phyloP scores from a whole-genome alignment of 768 basidiomycete genomes.

The Lactifluus volemus region DNA sequence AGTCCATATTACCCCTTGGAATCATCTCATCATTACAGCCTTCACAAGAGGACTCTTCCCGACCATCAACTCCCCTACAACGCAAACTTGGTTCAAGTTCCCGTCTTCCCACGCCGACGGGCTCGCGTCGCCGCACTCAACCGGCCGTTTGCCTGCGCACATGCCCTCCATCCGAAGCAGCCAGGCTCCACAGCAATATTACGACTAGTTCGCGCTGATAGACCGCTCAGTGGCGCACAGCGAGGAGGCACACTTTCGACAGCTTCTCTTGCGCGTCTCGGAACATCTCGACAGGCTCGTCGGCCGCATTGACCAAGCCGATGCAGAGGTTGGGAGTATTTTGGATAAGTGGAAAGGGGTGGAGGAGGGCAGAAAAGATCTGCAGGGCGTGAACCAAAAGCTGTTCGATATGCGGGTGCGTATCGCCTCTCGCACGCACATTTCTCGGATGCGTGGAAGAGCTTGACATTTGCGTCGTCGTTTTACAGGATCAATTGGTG shows the following conservation, averaged over 20 bases:
- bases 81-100: too few species aligned
- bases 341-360: constrained; percentile 78
- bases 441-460: background rate
- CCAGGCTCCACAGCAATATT: too few species aligned
- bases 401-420: constrained; percentile 83
- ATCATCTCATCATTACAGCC: constrained; percentile 12
- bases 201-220: too few species aligned
- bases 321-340: constrained; percentile 71
- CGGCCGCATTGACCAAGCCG: constrained; percentile 49
- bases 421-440: constrained; percentile 6
- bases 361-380: constrained; percentile 83
- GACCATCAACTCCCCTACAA: constrained; percentile 38
- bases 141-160: too few species aligned
- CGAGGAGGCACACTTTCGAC: too few species aligned
- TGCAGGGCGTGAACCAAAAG: constrained; percentile 87
- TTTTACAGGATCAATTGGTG: too few species aligned
- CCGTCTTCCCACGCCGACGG: constrained; percentile 7
- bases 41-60: constrained; percentile 34
- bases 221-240: too few species aligned
- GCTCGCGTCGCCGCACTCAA: constrained; percentile 19
- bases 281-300: too few species aligned
- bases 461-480: too few species aligned
- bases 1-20: constrained; percentile 26
- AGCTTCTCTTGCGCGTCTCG: too few species aligned
- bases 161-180: too few species aligned